A percentile compares a stretch with the other conserved stretches of the same genome.
These are phyloP conservation scores for Fremontodendron californicum DNA, from an alignment of 345 rosid species.

Conservation along the genomic window DNA sequence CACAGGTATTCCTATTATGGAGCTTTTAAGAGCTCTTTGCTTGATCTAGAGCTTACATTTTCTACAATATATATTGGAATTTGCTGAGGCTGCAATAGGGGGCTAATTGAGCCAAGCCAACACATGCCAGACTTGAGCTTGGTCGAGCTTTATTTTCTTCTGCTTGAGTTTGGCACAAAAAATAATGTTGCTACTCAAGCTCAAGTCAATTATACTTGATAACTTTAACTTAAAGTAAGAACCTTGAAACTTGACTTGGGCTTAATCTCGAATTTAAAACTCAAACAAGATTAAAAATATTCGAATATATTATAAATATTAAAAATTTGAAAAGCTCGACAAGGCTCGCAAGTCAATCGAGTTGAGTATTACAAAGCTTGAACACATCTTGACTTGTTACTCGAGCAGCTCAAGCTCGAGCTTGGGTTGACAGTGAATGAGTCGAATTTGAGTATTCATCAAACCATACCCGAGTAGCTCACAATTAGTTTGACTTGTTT, in stretches of 20 bases:
- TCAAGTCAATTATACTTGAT: not conserved
- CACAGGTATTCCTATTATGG: slow-evolving; percentile 45
- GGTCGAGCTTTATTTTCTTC: not conserved
- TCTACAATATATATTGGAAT: not conserved
- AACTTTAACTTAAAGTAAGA: not conserved
- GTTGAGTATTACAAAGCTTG: no score
- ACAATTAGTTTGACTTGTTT: not conserved
- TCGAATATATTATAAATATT: not conserved
- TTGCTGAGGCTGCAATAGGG: not conserved
- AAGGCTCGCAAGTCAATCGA: not conserved
- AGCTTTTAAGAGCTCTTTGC: not conserved
- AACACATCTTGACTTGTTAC: no score
- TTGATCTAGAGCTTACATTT: not conserved
- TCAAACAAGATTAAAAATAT: not conserved
- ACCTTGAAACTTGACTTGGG: not conserved
- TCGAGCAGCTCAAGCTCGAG: not conserved
- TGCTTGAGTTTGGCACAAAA: not conserved
- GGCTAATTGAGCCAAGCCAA: not conserved
- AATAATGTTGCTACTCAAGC: not conserved
- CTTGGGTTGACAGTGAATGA: not conserved
- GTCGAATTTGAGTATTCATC: not conserved
- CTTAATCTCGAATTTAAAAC: not conserved
- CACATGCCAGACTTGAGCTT: not conserved
- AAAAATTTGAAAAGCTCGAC: not conserved
- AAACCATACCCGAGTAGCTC: not conserved